Conservation (phyloP, 352 stramenopile genomes). For the Globisporangium cystogenes region DNA sequence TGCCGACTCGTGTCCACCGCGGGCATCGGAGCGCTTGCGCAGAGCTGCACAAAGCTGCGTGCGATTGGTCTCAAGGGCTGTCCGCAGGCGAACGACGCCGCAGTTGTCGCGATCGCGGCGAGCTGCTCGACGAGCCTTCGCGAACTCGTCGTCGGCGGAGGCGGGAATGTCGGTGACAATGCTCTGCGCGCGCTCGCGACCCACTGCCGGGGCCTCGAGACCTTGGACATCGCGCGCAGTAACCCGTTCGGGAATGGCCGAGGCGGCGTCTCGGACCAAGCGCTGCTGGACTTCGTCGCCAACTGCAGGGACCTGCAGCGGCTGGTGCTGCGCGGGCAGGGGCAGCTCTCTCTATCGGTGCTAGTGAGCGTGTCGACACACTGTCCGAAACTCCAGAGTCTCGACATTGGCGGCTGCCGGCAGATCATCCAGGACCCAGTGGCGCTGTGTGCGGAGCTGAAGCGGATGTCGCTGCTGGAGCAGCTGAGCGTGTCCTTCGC, state of each 20-base stretch:
- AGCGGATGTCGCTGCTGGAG: slow-evolving; percentile 35
- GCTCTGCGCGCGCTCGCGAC: slow-evolving; percentile 33
- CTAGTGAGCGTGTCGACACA: slow-evolving; percentile 29
- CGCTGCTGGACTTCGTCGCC: slow-evolving; percentile 31
- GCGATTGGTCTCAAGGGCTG: slow-evolving; percentile 51
- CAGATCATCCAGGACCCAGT: slow-evolving; percentile 53
- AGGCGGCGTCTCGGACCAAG: slow-evolving; percentile 40
- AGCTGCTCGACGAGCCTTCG: slow-evolving; percentile 24
- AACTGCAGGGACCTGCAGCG: slow-evolving; percentile 37
- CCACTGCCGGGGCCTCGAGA: slow-evolving; percentile 28
- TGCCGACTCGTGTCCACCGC: slow-evolving; percentile 42
- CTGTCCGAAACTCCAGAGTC: slow-evolving; percentile 33
- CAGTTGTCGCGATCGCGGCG: slow-evolving; percentile 24
- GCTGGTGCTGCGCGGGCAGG: slow-evolving; percentile 46
- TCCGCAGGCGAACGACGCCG: slow-evolving; percentile 40
- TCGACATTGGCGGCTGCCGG: slow-evolving; percentile 55
- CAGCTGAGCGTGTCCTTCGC: slow-evolving; percentile 59
- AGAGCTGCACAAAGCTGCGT: slow-evolving; percentile 20
- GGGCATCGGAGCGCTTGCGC: slow-evolving; percentile 26
- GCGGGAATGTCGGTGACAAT: slow-evolving; percentile 38
- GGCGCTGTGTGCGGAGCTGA: slow-evolving; percentile 31
- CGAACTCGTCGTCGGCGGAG: slow-evolving; percentile 38
- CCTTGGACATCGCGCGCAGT: slow-evolving; percentile 54
- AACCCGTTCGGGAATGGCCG: slow-evolving; percentile 60
- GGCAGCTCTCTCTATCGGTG: slow-evolving; percentile 32